Evolutionary conservation across 257 asterid genomes (phyloP), one percentile per base, ranked within the genome.

Genomic region (Solanum neorickii): DNA sequence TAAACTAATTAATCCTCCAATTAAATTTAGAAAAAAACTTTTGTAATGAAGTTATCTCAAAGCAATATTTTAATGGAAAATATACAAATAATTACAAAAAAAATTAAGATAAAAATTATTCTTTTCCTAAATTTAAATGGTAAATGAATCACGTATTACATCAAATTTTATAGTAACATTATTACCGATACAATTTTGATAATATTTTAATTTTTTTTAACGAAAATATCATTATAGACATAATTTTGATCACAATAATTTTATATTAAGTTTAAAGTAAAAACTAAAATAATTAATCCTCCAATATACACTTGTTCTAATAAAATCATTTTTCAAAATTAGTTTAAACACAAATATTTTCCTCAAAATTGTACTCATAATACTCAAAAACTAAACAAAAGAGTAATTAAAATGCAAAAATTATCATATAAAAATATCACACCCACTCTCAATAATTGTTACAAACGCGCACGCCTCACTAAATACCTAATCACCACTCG

Each of bases 151-250:
- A 20, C 9, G 21, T 59, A 12, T 59, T 56, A 8, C 25, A 3
- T 5, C 3, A 20, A 56, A 56, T 18, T 56, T 18, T 18, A 56
- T 56, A 56, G 1, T 56, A 56, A 56, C n/a, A 18, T 59, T 0
- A 2, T 59, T 20, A 59, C 0, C 2, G 9, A 20, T 20, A n/a
- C 5, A 59, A 59, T 59, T 56, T 56, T 56, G 25, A 56, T 56
- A 20, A 56, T 56, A 1, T 56, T 56, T 56, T 56, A 49, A 5
- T 1, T 49, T 49, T 16, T 16, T 49, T 60, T 1, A 27, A 13
- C 14, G 8, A 8, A 13, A 27, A 6, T 27, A 29, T 68, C 1
- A 1, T 29, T 14, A 29, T 0, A 0, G 3, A 14, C 29, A 1
- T 2, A 27, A 68, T 69, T 69, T 69, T 69, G 12, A 29, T 69